These are phyloP conservation scores for Sphagnum tenellum DNA, from an alignment of 225 moss, liverwort and hornwort genomes.

Conservation along the genomic window DNA sequence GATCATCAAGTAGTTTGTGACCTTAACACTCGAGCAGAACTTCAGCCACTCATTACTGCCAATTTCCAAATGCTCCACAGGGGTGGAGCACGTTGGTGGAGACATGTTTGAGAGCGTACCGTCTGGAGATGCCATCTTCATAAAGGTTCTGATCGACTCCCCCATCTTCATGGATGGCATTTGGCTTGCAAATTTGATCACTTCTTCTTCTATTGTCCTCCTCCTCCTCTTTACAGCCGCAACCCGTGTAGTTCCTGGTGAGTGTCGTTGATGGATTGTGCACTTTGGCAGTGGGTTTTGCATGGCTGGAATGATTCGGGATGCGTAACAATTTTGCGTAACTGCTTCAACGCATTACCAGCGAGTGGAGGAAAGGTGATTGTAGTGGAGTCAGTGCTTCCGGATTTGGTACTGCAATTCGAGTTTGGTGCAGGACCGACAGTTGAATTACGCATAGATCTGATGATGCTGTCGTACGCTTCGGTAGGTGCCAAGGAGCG, in stretches of 20 bases:
- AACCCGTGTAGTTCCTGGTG: no score
- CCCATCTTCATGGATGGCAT: no score
- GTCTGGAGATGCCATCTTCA: conserved; percentile 12
- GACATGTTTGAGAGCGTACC: conserved; percentile 16
- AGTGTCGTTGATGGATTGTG: neutral
- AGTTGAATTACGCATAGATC: conserved; percentile 3
- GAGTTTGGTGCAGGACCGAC: neutral
- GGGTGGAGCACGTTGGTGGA: conserved; percentile 11
- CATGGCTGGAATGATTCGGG: conserved; percentile 28
- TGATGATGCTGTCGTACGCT: conserved; percentile 22
- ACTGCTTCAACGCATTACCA: conserved; percentile 22
- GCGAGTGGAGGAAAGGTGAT: conserved; percentile 13
- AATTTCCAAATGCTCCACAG: conserved; percentile 1
- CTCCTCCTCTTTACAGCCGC: no score
- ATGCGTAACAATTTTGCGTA: conserved; percentile 9
- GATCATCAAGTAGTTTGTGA: no score
- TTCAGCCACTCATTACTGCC: no score
- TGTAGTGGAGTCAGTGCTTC: conserved; percentile 10
- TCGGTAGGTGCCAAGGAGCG: conserved; percentile 15
- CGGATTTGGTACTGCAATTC: neutral
- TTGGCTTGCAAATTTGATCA: no score
- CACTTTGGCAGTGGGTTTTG: conserved; percentile 18
- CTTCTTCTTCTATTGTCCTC: no score
- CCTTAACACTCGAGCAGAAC: no score
- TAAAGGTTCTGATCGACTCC: conserved; percentile 7